Base-by-base conservation (phyloP, 768 basidiomycete species). In the Boletus speciosus region DNA sequence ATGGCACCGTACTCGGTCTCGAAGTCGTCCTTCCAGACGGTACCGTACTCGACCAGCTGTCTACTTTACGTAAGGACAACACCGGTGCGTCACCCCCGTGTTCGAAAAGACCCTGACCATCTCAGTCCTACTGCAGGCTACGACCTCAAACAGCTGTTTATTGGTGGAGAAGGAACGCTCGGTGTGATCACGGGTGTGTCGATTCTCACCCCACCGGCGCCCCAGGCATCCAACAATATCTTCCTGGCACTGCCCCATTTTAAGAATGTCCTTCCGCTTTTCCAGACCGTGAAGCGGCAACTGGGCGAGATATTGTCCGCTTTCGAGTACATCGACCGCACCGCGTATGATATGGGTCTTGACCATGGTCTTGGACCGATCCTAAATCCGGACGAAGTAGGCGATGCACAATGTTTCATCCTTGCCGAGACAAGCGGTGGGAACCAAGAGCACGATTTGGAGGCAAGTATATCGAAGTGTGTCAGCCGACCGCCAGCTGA, bases 71-170 rank as follows among this genome's bases (percentile, higher is more conserved):
- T 47, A 99, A 99, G 73, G 97, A 98, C 71, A 98, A 98, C 68
- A 98, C 97, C 3, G 95, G 94, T 90, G 56, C 46, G 81, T 64
- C 50, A 36, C 19, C 49, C 9, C 14, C 11, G 11, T 36, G 36
- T 50, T 7, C 23, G 15, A 52, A 16, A 37, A 12, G 6, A 2
- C 2, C 31, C 16, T 7, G 6, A 15, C 7, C 14, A 23, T 32
- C 49, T 65, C 40, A 67, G 8, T 23, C 16, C 14, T 38, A 16
- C n/a, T 23, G 37, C 61, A 93, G 96, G 97, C 12, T 98, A 97
- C 68, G 97, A 99, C 70, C 78, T 99, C 43, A 98, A 99, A 71
- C 97, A 99, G 65, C 81, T 99, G 16, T 99, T 98, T 74, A 97
- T 99, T 61, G 97, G 97, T 12, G 86, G 90, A 6, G 97, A 99